Conservation (phyloP, 768 basidiomycete genomes). For the Cyclocybe aegerita region DNA sequence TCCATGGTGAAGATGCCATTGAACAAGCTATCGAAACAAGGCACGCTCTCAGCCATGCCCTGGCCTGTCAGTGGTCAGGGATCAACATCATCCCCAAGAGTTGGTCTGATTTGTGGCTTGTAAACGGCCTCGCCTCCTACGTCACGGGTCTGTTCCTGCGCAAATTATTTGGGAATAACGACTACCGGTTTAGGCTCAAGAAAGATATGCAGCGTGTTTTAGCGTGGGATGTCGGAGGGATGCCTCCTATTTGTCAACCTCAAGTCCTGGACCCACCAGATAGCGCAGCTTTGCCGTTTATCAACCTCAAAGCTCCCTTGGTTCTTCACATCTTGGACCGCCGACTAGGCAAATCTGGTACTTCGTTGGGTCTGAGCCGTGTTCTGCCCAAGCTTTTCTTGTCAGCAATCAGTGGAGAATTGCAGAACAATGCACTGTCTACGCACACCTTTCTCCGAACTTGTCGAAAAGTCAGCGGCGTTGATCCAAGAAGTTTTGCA, state of each 20-base stretch:
- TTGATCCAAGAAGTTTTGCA: constrained; percentile 88
- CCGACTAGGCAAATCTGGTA: constrained; percentile 91
- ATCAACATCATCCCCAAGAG: constrained; percentile 93
- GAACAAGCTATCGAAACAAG: constrained; percentile 93
- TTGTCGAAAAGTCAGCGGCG: constrained; percentile 91
- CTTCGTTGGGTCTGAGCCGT: constrained; percentile 89
- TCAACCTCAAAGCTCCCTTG: constrained; percentile 95
- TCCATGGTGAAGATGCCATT: constrained; percentile 86
- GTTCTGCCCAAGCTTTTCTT: constrained; percentile 95
- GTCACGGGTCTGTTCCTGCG: constrained; percentile 86
- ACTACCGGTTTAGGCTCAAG: constrained; percentile 92
- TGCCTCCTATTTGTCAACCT: constrained; percentile 94
- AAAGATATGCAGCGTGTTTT: constrained; percentile 95
- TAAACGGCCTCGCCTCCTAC: constrained; percentile 89
- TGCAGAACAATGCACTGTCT: constrained; percentile 80
- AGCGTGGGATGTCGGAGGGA: constrained; percentile 81
- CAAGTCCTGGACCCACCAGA: constrained; percentile 85
- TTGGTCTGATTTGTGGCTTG: constrained; percentile 96
- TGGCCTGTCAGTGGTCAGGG: constrained; percentile 96
- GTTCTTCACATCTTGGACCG: constrained; percentile 95
- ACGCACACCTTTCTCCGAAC: constrained; percentile 89
- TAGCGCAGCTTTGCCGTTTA: constrained; percentile 72
- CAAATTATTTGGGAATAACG: constrained; percentile 91
- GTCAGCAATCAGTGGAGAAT: constrained; percentile 89
- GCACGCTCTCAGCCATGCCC: constrained; percentile 80